Conservation (phyloP, 1,284 basidiomycete species). For the Tylopilus orsonianus region DNA sequence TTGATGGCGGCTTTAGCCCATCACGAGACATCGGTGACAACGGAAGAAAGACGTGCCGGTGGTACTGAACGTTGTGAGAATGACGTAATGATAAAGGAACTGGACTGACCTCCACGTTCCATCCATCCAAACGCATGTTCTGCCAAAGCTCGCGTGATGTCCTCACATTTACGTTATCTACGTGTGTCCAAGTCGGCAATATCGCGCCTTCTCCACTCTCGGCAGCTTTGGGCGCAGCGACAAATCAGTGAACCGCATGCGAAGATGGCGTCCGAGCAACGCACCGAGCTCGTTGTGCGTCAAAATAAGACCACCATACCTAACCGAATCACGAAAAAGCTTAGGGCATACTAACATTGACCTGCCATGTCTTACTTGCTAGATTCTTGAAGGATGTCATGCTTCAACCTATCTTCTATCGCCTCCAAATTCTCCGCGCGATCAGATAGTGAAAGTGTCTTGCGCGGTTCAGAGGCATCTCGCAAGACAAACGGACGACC, state of each 20-base stretch:
- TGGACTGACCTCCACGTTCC: slow-evolving; percentile 76
- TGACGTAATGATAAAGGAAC: slow-evolving; percentile 6
- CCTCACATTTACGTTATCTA: slow-evolving; percentile 81
- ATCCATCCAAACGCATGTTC: slow-evolving; percentile 77
- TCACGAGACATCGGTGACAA: not conserved
- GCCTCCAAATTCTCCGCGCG: slow-evolving; percentile 94
- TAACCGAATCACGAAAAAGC: slow-evolving; percentile 27
- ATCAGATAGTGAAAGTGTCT: slow-evolving; percentile 83
- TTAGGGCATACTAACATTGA: not conserved
- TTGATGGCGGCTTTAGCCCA: slow-evolving; percentile 9
- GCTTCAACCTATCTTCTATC: slow-evolving; percentile 89
- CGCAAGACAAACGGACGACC: slow-evolving; percentile 96
- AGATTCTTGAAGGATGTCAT: slow-evolving; percentile 92
- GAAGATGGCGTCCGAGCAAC: slow-evolving; percentile 19
- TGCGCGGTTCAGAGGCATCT: slow-evolving; percentile 84
- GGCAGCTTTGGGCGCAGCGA: slow-evolving; percentile 41
- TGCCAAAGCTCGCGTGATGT: slow-evolving; percentile 90
- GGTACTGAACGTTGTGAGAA: slow-evolving; percentile 45
- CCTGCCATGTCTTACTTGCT: slow-evolving; percentile 63
- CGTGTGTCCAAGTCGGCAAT: slow-evolving; percentile 92
- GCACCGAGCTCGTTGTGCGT: slow-evolving; percentile 88
- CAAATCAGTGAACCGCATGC: slow-evolving; percentile 6
- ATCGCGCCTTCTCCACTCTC: slow-evolving; percentile 80
- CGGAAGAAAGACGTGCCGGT: slow-evolving; percentile 45
- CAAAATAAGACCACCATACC: slow-evolving; percentile 88